Base-by-base conservation (phyloP, 2,329 filamentous ascomycete genomes). In the Fusarium proliferatum region DNA sequence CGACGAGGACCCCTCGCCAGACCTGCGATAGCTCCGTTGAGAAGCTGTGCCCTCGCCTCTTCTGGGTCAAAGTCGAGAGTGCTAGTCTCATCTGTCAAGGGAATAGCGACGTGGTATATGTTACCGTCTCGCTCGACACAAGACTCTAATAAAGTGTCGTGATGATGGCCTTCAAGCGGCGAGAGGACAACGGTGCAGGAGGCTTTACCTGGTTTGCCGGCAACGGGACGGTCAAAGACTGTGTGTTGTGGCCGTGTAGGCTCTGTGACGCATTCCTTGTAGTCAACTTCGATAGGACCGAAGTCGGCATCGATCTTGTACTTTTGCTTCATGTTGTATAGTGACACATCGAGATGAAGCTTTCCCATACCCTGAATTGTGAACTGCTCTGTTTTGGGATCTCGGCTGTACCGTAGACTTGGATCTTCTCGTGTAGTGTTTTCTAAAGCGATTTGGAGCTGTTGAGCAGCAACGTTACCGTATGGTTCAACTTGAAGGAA, bases 321-420 rank as follows among this genome's bases (percentile, higher is more conserved):
- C 79, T 97, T 94, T 59, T 94, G 93, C 73, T 96, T 91, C 15
- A 99, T 89, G 48, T 95, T 90, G 81, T 98, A 94, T 56, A 94
- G 87, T 1, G 96, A 95, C 55, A 99, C 96, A 77, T 99, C 96
- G 2, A 99, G 87, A 82, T 99, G 96, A 34, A 99, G 88, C 78
- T 97, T 94, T 12, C 96, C 96, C 96, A 99, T 98, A 8, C 96
- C 96, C 60, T 95, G 95, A 1, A 99, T 87, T 38, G 97, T 92
- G 52, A 96, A 98, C 79, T 97, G 95, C 4, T 96, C 96, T 3
- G 94, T 95, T 80, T 98, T 96, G 70, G 96, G 91, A 77, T 98
- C 94, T 36, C 94, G 87, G 41, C 88, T 93, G 80, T 97, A 93
- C 64, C 96, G 90, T 28, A 99, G 85, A 81, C 95, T 98, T 1